These are phyloP conservation scores for Schizophyllum commune DNA, from an alignment of 1,284 basidiomycete species.

Conservation along the genomic window DNA sequence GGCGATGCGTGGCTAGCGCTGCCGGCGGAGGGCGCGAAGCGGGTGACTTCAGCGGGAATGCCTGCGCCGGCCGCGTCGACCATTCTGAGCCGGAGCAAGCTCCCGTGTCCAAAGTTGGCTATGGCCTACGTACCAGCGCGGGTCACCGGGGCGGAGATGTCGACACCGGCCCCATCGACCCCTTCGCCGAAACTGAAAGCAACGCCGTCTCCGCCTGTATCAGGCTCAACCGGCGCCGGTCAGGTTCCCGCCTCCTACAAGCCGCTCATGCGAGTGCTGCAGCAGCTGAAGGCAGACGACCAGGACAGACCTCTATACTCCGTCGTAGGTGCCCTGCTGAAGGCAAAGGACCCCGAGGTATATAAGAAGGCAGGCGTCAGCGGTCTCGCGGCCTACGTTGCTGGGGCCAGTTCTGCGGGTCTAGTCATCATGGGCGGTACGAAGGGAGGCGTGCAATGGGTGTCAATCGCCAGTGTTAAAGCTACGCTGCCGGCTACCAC, in stretches of 20 bases:
- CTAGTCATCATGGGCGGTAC: background rate
- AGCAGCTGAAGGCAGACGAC: background rate
- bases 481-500: no score
- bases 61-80: no score
- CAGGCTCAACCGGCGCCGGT: no score
- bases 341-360: slow-evolving; percentile 21
- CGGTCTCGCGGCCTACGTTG: background rate
- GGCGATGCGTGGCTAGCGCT: slow-evolving; percentile 41
- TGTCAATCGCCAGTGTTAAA: background rate
- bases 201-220: no score
- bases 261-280: background rate
- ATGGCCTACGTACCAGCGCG: no score
- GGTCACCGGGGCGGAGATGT: no score
- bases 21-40: background rate
- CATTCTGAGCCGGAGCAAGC: no score
- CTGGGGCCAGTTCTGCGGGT: background rate
- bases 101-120: no score
- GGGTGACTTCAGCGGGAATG: no score
- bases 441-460: background rate
- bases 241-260: background rate
- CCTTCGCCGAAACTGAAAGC: no score
- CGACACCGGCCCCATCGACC: no score
- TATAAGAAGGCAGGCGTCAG: slow-evolving; percentile 23
- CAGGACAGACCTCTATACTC: slow-evolving; percentile 28
- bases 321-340: slow-evolving; percentile 28